Evolutionary conservation across 169 alveolate genomes (phyloP), one percentile per base, ranked within the genome.

Genomic region (Plasmodium blacklocki): DNA sequence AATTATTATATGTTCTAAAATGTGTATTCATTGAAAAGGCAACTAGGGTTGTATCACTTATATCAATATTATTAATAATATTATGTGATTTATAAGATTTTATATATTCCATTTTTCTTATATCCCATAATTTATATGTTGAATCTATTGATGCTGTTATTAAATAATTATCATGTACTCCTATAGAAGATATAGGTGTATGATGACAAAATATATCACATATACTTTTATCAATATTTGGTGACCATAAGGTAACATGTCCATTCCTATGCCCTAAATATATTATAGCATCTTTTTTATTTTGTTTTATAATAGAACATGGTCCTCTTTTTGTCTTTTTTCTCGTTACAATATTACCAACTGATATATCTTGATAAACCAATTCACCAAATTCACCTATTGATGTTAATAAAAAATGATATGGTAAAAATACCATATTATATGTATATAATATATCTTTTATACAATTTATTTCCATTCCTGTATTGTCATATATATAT

Each of bases 251-350:
- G 26, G 98, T 93, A 0, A 98, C 98, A 15, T 93, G 94, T 12
- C 99, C 99, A 76, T 95, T 95, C 26, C 92, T 93, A 87, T 98
- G 99, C 0, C 99, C 99, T 52, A 96, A 93, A 73, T 95, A 95
- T 32, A 98, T 93, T 5, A 97, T 97, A 15, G 97, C 99, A 95
- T 97, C 97, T 50, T 93, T 76, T 56, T 92, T 94, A 88, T 98
- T 98, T 80, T 94, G 96, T 23, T 96, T 88, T 96, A 98, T 93
- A 39, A 96, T 94, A 11, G 93, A 88, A 47, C 98, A 97, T 0
- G 98, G 96, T 2, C 99, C 99, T 73, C 93, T 93, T 72, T 96
- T 97, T 19, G 98, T 97, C 71, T 96, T 97, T 64, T 95, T 95
- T 59, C 97, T 96, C 8, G 99, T 95, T n/a, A 97, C 95, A 3